Conservation (phyloP, 108 stramenopile genomes). For the Skeletonema tropicum region DNA sequence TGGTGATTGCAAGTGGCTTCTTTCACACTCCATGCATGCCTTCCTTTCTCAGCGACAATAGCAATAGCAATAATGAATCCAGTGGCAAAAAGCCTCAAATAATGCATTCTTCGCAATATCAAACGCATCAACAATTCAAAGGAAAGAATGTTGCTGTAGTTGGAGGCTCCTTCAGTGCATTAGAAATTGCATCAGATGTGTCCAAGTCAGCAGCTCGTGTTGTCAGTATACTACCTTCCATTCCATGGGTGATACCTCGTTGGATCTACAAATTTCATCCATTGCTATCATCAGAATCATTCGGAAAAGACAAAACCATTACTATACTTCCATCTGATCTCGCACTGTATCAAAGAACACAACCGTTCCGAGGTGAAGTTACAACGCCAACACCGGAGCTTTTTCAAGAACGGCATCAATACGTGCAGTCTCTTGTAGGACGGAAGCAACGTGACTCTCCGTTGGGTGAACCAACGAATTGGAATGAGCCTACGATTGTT, state of each 20-base stretch:
- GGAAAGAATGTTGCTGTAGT: conserved; percentile 60
- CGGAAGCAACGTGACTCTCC: conserved; percentile 45
- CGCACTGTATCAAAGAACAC: conserved; percentile 57
- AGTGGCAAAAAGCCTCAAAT: conserved; percentile 31
- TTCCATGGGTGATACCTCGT: conserved; percentile 74
- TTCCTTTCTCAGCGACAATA: conserved; percentile 24
- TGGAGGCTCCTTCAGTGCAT: conserved; percentile 65
- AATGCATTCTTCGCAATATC: conserved; percentile 61
- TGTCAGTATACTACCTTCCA: conserved; percentile 53
- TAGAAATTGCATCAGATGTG: conserved; percentile 73
- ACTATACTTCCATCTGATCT: conserved; percentile 61
- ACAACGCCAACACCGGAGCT: conserved; percentile 36
- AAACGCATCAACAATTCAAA: conserved; percentile 27
- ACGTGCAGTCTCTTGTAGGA: conserved; percentile 50
- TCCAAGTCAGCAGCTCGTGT: conserved; percentile 52
- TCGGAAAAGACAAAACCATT: neutral
- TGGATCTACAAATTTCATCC: conserved; percentile 50
- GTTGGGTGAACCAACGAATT: conserved; percentile 59
- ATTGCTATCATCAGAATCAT: conserved; percentile 11
- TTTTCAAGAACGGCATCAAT: conserved; percentile 39
- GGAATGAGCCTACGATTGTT: conserved; percentile 54
- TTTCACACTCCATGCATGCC: conserved; percentile 64
- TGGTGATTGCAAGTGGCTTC: conserved; percentile 71
- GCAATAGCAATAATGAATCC: neutral
- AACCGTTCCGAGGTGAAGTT: conserved; percentile 44